Percentiles rank a stretch among this genome's conserved stretches.
phyloP scores from a whole-genome alignment of 495 filamentous ascomycete genomes.

The Lepraria neglecta region DNA sequence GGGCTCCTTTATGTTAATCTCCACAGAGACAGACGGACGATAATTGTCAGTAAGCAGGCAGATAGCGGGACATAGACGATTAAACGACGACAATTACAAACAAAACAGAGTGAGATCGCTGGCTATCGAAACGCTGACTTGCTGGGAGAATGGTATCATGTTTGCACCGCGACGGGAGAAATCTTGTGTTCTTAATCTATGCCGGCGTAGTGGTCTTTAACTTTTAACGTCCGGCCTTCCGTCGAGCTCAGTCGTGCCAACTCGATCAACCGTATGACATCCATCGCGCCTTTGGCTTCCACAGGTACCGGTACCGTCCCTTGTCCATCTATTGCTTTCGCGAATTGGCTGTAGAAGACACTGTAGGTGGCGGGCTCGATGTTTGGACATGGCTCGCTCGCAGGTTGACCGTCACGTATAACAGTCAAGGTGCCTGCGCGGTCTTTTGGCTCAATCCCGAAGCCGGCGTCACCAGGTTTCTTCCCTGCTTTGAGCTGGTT shows the following conservation, averaged over 20 bases:
- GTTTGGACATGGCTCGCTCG: conserved; percentile 47
- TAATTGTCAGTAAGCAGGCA: too few relatives aligned
- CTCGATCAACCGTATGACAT: conserved; percentile 72
- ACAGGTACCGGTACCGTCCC: conserved; percentile 70
- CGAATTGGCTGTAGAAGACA: conserved; percentile 66
- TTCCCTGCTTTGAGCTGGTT: conserved; percentile 67
- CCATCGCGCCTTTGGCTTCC: conserved; percentile 60
- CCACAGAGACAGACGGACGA: too few relatives aligned
- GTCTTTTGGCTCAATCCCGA: conserved; percentile 58
- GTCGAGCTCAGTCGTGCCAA: conserved; percentile 60
- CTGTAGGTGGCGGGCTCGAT: conserved; percentile 64
- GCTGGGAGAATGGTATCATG: not conserved
- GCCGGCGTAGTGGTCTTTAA: conserved; percentile 23
- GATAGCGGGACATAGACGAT: too few relatives aligned
- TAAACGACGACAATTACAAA: too few relatives aligned
- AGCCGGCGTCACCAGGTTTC: conserved; percentile 56
- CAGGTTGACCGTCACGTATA: conserved; percentile 37
- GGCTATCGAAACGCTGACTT: too few relatives aligned
- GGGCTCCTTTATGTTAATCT: too few relatives aligned
- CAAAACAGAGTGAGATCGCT: too few relatives aligned
- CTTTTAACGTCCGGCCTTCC: conserved; percentile 54
- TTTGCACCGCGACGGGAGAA: too few relatives aligned
- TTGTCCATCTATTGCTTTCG: conserved; percentile 55
- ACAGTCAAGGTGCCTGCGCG: conserved; percentile 39
- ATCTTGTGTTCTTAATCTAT: not conserved